phyloP scores from a whole-genome alignment of 805 yeast species.

The Candida boleticola region DNA sequence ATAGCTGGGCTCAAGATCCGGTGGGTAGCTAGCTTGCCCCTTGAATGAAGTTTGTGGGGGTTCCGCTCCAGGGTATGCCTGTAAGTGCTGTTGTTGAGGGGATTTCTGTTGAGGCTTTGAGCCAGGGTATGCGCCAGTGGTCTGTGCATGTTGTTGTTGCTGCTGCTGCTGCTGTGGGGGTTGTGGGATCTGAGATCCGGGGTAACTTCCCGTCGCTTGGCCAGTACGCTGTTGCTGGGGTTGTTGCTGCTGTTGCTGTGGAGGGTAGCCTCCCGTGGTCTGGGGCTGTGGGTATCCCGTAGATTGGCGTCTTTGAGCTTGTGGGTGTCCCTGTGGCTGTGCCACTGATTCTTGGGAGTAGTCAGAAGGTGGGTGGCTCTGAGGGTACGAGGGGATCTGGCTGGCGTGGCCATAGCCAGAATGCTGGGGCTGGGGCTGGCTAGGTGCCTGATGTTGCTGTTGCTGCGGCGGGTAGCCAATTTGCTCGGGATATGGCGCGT shows the following conservation, averaged over 20 bases:
- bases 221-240: background rate
- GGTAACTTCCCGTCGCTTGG: background rate
- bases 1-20: background rate
- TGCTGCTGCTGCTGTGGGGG: background rate
- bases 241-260: background rate
- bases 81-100: too few relatives aligned
- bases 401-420: background rate
- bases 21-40: background rate
- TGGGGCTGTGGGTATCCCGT: constrained; percentile 1
- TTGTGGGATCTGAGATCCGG: too few relatives aligned
- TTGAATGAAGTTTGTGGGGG: background rate
- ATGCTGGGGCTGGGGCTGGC: background rate
- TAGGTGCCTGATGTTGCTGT: constrained; percentile 5
- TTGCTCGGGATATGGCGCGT: constrained; percentile 5
- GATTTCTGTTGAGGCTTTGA: too few relatives aligned
- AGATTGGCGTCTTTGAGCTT: background rate
- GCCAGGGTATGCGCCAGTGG: background rate
- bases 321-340: too few relatives aligned
- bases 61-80: background rate
- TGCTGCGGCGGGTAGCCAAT: too few relatives aligned
- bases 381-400: too few relatives aligned
- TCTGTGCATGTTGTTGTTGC: background rate
- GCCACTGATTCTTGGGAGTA: too few relatives aligned
- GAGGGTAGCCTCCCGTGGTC: background rate
- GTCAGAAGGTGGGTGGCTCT: too few relatives aligned